Evolutionary conservation across 768 basidiomycete genomes (phyloP).

Genomic region (Tulasnella calospora): DNA sequence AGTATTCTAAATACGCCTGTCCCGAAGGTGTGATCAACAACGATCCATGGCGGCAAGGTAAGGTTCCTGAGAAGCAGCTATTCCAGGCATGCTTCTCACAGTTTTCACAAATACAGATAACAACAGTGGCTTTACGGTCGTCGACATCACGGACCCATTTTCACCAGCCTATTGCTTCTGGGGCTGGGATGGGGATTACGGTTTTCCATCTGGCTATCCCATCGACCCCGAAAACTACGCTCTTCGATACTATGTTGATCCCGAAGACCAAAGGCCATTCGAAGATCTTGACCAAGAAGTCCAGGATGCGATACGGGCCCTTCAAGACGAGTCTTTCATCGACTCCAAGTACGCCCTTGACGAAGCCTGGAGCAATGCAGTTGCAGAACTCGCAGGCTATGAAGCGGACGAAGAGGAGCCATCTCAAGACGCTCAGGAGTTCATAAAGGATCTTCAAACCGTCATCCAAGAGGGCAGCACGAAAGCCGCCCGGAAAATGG

Average conservation of each 20-base stretch:
- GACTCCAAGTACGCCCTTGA: not conserved
- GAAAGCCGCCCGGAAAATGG: not conserved
- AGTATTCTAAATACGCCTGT: not conserved
- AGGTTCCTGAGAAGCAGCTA: not conserved
- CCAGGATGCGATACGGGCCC: not conserved
- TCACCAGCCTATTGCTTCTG: not conserved
- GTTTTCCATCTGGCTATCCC: not conserved
- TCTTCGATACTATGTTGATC: not conserved
- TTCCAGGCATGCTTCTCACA: too few species aligned
- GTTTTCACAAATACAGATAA: not conserved
- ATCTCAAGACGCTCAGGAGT: not conserved
- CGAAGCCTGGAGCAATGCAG: not conserved
- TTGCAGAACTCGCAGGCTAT: not conserved
- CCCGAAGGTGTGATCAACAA: not conserved
- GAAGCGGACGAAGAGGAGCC: not conserved
- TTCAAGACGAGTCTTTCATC: not conserved
- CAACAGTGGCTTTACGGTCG: not conserved
- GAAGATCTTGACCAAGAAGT: not conserved
- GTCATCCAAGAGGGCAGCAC: not conserved
- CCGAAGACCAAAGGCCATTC: not conserved
- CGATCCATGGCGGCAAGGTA: not conserved
- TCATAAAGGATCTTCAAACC: not conserved
- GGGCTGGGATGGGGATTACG: not conserved
- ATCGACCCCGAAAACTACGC: not conserved
- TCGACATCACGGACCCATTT: not conserved